Base-by-base conservation (phyloP, 2,329 filamentous ascomycete species). In the Sordariomycetes sp. region DNA sequence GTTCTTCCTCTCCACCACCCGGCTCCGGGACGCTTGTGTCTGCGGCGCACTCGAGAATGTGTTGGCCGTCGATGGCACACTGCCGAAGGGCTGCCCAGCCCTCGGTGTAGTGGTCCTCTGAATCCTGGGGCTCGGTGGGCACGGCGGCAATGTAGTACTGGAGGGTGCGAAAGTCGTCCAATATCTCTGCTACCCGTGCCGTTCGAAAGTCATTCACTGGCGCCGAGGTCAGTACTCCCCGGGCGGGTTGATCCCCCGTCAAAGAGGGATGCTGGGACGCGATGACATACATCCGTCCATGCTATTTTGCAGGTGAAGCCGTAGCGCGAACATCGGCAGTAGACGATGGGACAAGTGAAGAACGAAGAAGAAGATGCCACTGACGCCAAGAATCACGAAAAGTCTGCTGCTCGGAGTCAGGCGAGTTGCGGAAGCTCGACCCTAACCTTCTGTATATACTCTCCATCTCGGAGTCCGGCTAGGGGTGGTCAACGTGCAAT, bases 21-120 rank as follows among this genome's bases (percentile, higher is more conserved):
- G 66, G 54, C 29, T 59, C 56, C 4, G 75, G 73, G 10, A 79
- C 74, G 34, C 61, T 64, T 12, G 73, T 74, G 51, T 80, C 76
- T 26, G 75, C 75, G 16, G 72, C 74, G 46, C 71, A 75, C 48
- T 79, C 74, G 40, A 80, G 64, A 43, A 81, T 79, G 54, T 77
- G 66, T 48, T 77, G 74, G 6, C 75, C 75, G 45, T 80, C 76
- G 27, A 76, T 48, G 33, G 66, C 61, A 56, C 75, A 79, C 55
- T 81, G 75, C 27, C 75, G 68, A 33, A 81, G 57, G 12, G 67
- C 67, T 5, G 69, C 64, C 73, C 74, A 81, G 16, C 75, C 76
- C 42, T 78, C 73, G 10, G 74, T 75, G 54, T 75, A 71, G 48
- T 77, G 75, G 47, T 80, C 76, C 34, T 72, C 66, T 37, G 61